phyloP scores from a whole-genome alignment of 495 filamentous ascomycete species.

The Corynascus novoguineensis region DNA sequence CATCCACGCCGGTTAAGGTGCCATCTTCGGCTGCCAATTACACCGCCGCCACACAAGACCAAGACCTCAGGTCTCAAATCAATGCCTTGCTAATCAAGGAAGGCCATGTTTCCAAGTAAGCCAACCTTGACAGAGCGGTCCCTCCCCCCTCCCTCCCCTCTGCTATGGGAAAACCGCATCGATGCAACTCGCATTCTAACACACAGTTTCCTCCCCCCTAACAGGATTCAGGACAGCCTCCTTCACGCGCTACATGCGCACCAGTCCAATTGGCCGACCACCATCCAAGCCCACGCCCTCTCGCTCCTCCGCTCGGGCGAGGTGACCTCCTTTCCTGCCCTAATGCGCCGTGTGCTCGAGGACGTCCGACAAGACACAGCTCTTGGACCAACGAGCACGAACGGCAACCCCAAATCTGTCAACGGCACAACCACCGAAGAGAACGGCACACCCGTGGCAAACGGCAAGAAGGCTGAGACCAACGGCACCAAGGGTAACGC shows the following conservation, averaged over 20 bases:
- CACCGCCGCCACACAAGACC: slow-evolving; percentile 45
- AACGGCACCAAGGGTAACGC: slow-evolving; percentile 5
- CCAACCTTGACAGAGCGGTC: not conserved
- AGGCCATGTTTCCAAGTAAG: slow-evolving; percentile 46
- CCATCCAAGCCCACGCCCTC: slow-evolving; percentile 47
- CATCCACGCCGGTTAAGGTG: slow-evolving; percentile 48
- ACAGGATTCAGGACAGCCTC: slow-evolving; percentile 53
- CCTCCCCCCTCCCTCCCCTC: not conserved
- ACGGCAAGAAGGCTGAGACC: slow-evolving; percentile 20
- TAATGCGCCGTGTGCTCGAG: slow-evolving; percentile 48
- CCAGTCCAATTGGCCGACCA: slow-evolving; percentile 51
- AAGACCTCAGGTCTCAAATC: slow-evolving; percentile 50
- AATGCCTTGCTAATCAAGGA: slow-evolving; percentile 45
- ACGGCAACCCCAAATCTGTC: not conserved
- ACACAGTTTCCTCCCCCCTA: not conserved
- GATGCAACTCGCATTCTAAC: slow-evolving; percentile 8
- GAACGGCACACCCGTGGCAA: not conserved
- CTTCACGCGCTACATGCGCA: slow-evolving; percentile 48
- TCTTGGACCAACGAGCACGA: slow-evolving; percentile 17
- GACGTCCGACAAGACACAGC: slow-evolving; percentile 48
- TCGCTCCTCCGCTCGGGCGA: slow-evolving; percentile 50
- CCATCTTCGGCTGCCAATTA: slow-evolving; percentile 46
- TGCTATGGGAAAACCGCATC: not conserved
- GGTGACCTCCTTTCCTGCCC: slow-evolving; percentile 46
- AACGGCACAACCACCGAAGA: not conserved